Evolutionary conservation across 768 basidiomycete species (phyloP).

Genomic region (Dendrothele bispora): DNA sequence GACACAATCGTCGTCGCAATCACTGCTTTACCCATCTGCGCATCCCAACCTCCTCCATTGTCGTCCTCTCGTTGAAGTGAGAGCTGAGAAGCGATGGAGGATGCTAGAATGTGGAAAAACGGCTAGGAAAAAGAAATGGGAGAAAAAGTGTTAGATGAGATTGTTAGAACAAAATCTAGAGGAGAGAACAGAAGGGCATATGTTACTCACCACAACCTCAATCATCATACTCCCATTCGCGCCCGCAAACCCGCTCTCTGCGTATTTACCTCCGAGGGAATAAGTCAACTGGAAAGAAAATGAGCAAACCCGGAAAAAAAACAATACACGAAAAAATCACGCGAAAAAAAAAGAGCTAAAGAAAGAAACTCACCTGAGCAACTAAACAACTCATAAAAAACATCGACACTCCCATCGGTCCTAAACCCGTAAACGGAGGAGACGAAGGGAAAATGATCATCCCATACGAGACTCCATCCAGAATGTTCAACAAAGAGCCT

Average conservation of each 20-base stretch:
- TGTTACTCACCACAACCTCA: constrained; percentile 78
- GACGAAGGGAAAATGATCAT: constrained; percentile 94
- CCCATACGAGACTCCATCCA: constrained; percentile 96
- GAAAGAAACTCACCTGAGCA: too few relatives aligned
- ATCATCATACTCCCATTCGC: constrained; percentile 99
- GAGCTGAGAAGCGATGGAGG: constrained; percentile 70
- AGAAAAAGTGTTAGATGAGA: constrained; percentile 1
- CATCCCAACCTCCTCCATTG: constrained; percentile 68
- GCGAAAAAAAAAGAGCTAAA: too few relatives aligned
- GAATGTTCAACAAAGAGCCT: constrained; percentile 82
- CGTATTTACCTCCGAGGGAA: constrained; percentile 80
- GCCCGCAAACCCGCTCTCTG: constrained; percentile 86
- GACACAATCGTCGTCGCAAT: constrained; percentile 91
- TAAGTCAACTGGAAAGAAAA: too few relatives aligned
- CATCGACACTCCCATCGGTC: constrained; percentile 91
- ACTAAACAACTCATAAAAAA: constrained; percentile 78
- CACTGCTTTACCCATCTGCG: too few relatives aligned
- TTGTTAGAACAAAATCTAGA: too few relatives aligned
- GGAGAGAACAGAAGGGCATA: too few relatives aligned
- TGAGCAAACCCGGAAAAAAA: too few relatives aligned
- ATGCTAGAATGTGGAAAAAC: constrained; percentile 92
- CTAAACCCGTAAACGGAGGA: constrained; percentile 77
- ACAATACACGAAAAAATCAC: too few relatives aligned
- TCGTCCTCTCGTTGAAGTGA: too few relatives aligned
- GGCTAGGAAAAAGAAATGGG: constrained; percentile 48